A percentile compares a stretch with the other conserved stretches of the same genome.
These are phyloP conservation scores for Cladophialophora exuberans DNA, from an alignment of 2,329 filamentous ascomycete genomes.

Conservation along the genomic window DNA sequence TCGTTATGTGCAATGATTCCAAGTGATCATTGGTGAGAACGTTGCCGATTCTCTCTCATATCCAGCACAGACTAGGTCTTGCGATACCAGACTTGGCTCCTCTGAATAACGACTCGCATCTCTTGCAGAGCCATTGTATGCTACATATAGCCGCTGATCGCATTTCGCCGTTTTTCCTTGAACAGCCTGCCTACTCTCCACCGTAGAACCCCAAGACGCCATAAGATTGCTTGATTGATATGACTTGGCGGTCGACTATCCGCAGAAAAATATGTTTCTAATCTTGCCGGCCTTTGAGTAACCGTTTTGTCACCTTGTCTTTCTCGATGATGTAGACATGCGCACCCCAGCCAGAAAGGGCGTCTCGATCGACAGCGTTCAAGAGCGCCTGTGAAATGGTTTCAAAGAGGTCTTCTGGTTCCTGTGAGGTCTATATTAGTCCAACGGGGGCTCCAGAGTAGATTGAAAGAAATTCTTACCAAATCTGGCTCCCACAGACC, in stretches of 20 bases:
- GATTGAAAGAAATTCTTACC: constrained; percentile 58
- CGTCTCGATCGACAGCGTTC: constrained; percentile 95
- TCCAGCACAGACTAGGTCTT: too few species aligned
- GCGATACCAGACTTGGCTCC: too few species aligned
- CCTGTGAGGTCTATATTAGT: constrained; percentile 53
- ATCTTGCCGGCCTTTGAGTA: constrained; percentile 97
- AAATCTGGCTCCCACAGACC: constrained; percentile 96
- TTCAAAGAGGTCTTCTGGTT: constrained; percentile 93
- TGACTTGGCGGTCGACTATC: neutral
- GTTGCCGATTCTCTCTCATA: too few species aligned
- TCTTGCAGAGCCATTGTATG: too few species aligned
- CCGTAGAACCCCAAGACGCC: neutral
- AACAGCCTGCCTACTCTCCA: too few species aligned
- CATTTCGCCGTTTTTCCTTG: too few species aligned
- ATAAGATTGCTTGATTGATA: neutral
- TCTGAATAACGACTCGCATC: too few species aligned
- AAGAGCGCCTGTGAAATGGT: constrained; percentile 95
- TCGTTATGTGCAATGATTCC: too few species aligned
- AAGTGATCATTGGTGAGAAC: too few species aligned
- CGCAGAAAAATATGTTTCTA: constrained; percentile 47
- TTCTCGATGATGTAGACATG: constrained; percentile 99
- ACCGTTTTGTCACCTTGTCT: constrained; percentile 98
- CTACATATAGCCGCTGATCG: too few species aligned
- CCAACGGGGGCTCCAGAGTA: neutral
- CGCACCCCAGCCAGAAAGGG: constrained; percentile 95